Base-by-base conservation (phyloP, 2,329 filamentous ascomycete species). In the Penicillium sp. region DNA sequence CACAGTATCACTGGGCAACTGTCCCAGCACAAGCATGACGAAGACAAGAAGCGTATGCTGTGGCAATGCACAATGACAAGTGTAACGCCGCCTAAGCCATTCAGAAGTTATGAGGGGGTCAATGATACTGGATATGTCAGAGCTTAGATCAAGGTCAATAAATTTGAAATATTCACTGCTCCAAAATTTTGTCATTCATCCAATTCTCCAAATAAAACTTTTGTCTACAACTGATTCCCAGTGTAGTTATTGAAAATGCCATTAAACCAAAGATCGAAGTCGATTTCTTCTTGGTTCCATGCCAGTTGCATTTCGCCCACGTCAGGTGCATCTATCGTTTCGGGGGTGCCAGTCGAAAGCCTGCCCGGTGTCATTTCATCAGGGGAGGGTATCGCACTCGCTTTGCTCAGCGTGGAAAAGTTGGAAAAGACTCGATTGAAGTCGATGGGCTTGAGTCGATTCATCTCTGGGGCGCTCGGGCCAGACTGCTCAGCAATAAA, bases 211-310 rank as follows among this genome's bases (percentile, higher is more conserved):
- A 41, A 41, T 5, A 22, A 14, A 13, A 41, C 39, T 41, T 41
- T 41, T 41, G 9, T 22, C 19, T 51, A 51, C 22, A 44, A 22
- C 31, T 50, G 39, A 39, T 49, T 33, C 9, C 26, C 48, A 10
- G 48, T n/a, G 19, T 52, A 48, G 24, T 48, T 56, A 31, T 66
- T 62, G 43, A 68, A 68, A 10, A 67, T 64, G 11, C 57, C 62
- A 48, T 62, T 67, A 26, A 68, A 68, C 66, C 66, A 68, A 19
- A 56, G 56, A 29, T 68, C 66, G 14, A 68, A 68, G 35, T 68
- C 64, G 41, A 64, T 57, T 33, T 65, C 63, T 22, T 67, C 63
- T 14, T 62, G 58, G 16, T 59, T 61, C 64, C 62, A 64, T 0
- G 58, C 47, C 14, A 62, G 52, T 14, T 63, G 61, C 56, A 66